Evolutionary conservation across 805 yeast genomes (phyloP).

Genomic region (Clavispora asparagi): DNA sequence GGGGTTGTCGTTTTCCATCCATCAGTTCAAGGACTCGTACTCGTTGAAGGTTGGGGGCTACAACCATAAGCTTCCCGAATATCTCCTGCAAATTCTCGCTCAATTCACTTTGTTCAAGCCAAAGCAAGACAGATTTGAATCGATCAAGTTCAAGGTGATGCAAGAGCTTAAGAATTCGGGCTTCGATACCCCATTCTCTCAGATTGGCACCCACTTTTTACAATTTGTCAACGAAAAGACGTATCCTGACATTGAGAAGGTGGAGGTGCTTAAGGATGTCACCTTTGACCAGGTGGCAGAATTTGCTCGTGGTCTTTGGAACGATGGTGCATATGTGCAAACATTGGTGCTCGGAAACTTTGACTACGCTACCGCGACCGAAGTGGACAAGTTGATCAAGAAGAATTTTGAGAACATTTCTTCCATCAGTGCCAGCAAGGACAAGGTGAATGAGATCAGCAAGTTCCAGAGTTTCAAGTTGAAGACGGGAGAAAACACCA

Average conservation of each 20-base stretch:
- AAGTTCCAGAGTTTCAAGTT: slow-evolving; percentile 37
- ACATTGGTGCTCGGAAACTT: slow-evolving; percentile 74
- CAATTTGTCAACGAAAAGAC: slow-evolving; percentile 67
- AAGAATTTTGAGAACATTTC: slow-evolving; percentile 22
- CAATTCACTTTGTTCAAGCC: slow-evolving; percentile 49
- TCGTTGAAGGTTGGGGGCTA: slow-evolving; percentile 65
- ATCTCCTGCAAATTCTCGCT: slow-evolving; percentile 56
- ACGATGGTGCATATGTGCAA: slow-evolving; percentile 61
- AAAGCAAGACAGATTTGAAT: slow-evolving; percentile 54
- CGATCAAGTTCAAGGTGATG: slow-evolving; percentile 56
- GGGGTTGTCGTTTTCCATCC: slow-evolving; percentile 57
- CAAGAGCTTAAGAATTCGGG: slow-evolving; percentile 67
- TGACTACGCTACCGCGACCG: slow-evolving; percentile 47
- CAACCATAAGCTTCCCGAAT: slow-evolving; percentile 68
- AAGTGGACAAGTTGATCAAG: slow-evolving; percentile 41
- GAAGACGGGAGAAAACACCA: slow-evolving; percentile 32
- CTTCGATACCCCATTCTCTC: slow-evolving; percentile 71
- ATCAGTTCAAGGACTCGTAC: slow-evolving; percentile 65
- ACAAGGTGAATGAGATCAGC: slow-evolving; percentile 9
- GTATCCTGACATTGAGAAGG: slow-evolving; percentile 61
- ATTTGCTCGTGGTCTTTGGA: slow-evolving; percentile 43
- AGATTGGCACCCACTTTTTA: slow-evolving; percentile 59
- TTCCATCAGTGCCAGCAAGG: slow-evolving; percentile 16
- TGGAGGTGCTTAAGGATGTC: slow-evolving; percentile 40
- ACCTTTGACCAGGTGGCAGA: slow-evolving; percentile 45